Evolutionary conservation across 2,329 filamentous ascomycete species (phyloP).

Genomic region (Ceratocystis albifundus): DNA sequence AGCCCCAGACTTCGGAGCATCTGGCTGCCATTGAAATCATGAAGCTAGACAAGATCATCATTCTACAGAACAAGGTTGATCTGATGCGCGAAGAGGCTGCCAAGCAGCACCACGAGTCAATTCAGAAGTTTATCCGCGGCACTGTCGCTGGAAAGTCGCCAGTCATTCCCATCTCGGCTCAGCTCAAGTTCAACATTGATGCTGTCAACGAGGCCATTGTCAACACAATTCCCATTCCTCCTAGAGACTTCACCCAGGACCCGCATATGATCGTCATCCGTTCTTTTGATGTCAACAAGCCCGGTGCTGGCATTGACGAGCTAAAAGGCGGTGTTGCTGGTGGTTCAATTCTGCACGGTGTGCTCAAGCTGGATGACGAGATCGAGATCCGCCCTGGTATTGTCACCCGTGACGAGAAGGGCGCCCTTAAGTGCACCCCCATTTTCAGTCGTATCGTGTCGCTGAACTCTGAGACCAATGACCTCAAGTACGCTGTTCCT

Average conservation of each 20-base stretch:
- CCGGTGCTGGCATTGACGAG: slow-evolving; percentile 95
- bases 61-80: slow-evolving; percentile 99
- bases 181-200: slow-evolving; percentile 99
- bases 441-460: slow-evolving; percentile 94
- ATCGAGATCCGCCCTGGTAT: slow-evolving; percentile 99
- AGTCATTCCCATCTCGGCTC: slow-evolving; percentile 91
- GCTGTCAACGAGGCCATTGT: slow-evolving; percentile 94
- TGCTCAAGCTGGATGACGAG: slow-evolving; percentile 92
- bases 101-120: slow-evolving; percentile 88
- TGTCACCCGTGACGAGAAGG: slow-evolving; percentile 86
- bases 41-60: slow-evolving; percentile 99
- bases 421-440: slow-evolving; percentile 88
- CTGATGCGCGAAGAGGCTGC: slow-evolving; percentile 94
- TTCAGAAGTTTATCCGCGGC: slow-evolving; percentile 95
- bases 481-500: slow-evolving; percentile 94
- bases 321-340: slow-evolving; percentile 97
- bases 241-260: slow-evolving; percentile 79
- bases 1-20: slow-evolving; percentile 97
- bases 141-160: slow-evolving; percentile 91
- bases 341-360: slow-evolving; percentile 91
- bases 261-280: slow-evolving; percentile 99
- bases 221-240: slow-evolving; percentile 84
- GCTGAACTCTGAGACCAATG: slow-evolving; percentile 94
- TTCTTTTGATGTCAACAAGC: slow-evolving; percentile 99
- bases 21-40: slow-evolving; percentile 98